Base-by-base conservation (phyloP, 208 protist species). In the Acanthamoeba culbertsoni region DNA sequence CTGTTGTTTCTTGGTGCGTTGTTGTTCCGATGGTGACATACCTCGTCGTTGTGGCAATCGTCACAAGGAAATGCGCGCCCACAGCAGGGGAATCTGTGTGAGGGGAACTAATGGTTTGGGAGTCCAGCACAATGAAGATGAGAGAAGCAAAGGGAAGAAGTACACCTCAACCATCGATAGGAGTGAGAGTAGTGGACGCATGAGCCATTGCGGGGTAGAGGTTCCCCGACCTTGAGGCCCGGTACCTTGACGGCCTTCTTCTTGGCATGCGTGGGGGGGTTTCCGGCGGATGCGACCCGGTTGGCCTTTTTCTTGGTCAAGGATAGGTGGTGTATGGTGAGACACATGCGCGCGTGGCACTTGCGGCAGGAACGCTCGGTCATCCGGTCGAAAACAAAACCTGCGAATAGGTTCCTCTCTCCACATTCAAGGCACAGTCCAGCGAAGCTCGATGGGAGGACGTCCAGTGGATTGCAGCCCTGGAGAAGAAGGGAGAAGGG, bases 401-500 rank as follows among this genome's bases (percentile, higher is more conserved):
- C 55, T 2, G 79, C 12, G 42, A 89, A 89, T 5, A 68, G 28
- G 31, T 89, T 89, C 28, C 43, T 18, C 48, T 89, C 48, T 4
- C 51, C 79, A 26, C 79, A 89, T n/a, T 55, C 79, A 31, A 89
- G 63, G 31, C 79, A 89, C 6, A 63, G 26, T 7, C n/a, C 79
- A 18, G 79, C 51, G 20, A 89, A 89, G 23, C 33, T 89, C 1
- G 79, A 89, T 7, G 79, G 79, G 18, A 89, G 79, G 16, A 35
- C 46, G 51, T 89, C 79, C 5, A 89, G 33, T 26, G 51, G 48
- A 63, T 63, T 63, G 79, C 51, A 57, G 4, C 46, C 79, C 42
- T 89, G 48, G 10, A 4, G 5, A 10, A 14, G 23, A 48, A 8
- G 46, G 3, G 46, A 51, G n/a, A 10, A 4, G 35, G n/a, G 16